Conservation (phyloP, 306 rosid species). For the Prunus davidiana region DNA sequence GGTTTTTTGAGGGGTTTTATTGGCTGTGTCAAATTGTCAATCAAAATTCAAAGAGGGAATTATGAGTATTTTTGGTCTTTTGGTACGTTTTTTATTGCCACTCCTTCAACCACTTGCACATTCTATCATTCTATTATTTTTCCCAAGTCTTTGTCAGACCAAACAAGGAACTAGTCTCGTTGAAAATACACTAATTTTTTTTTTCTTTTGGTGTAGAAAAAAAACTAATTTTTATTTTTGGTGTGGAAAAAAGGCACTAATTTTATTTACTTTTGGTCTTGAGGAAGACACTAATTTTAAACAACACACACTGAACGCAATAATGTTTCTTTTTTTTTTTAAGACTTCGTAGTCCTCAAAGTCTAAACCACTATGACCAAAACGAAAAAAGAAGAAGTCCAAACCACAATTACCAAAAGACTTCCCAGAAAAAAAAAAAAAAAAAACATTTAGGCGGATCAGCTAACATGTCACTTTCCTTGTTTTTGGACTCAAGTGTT, state of each 20-base stretch:
- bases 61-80: neutral
- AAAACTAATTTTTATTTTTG: no score
- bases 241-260: no score
- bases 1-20: neutral
- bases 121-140: neutral
- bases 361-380: neutral
- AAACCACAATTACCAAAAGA: neutral
- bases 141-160: neutral
- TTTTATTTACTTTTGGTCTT: no score
- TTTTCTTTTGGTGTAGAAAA: no score
- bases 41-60: neutral
- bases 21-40: neutral
- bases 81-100: neutral
- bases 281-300: neutral
- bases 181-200: neutral
- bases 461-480: neutral
- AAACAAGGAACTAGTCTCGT: neutral
- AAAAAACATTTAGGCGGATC: neutral
- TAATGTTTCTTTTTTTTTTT: neutral
- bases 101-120: neutral
- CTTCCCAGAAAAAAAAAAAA: neutral
- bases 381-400: neutral
- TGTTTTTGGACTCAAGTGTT: neutral
- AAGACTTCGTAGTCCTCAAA: neutral
- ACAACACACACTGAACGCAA: neutral